Base-by-base conservation (phyloP, 139 green algal genomes). In the Micractinium conductrix region DNA sequence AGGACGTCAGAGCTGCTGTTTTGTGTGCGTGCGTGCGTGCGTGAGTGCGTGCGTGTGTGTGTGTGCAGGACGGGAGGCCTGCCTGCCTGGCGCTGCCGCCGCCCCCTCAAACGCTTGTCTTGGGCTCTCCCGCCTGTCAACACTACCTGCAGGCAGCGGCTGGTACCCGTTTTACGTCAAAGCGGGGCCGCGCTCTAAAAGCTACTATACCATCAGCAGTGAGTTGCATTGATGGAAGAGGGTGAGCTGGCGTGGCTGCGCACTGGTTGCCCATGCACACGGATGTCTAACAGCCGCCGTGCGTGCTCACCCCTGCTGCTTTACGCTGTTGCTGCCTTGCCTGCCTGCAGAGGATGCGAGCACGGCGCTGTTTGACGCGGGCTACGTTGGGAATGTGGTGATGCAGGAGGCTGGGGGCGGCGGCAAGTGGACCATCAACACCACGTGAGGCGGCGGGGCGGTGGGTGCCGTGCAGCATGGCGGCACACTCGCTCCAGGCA, bases 111-210 rank as follows among this genome's bases (percentile, higher is more conserved):
- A 21, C 26, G 53, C 53, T 28, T 62, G 26, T 16, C 53, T 21
- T 22, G 8, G 19, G 19, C 30, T 55, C 70, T 28, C 28, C 17
- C 17, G 2, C 21, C 16, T 50, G 2, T 4, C 8, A 2, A 37
- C 21, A 60, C 21, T 78, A 8, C 50, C 5, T 81, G 35, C 53
- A 83, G 78, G 78, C 40, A 63, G 42, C 28, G 67, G 42, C 65
- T 81, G 67, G 40, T 85, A 50, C 22, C 42, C 80, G 0, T 63
- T 74, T 21, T 85, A 78, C 72, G 2, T 85, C 1, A 85, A 85
- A 37, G 33, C 40, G 38, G 72, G 72, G 1, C 80, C 58, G 0
- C 30, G 80, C 12, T 19, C 19, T 2, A 69, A 68, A 4, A 38
- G 55, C 65, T 85, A 85, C 53, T 79, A 38, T 43, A 85, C 80